These are phyloP conservation scores for Amylostereum areolatum DNA, from an alignment of 1,284 basidiomycete genomes.

Conservation along the genomic window DNA sequence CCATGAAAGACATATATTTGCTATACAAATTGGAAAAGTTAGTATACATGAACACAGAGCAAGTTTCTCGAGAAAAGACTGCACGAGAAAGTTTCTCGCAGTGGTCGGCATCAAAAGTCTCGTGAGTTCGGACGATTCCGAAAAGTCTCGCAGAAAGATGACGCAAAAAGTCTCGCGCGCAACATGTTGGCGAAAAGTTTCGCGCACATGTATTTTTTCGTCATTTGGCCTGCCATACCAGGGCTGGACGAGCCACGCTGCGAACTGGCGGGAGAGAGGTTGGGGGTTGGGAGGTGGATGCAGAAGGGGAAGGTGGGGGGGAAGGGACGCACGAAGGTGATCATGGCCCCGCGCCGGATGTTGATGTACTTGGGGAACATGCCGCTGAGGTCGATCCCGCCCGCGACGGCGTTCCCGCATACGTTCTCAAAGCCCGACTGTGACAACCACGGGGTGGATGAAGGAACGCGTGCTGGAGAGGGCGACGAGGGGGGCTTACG, in stretches of 20 bases:
- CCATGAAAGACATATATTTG: too few relatives aligned
- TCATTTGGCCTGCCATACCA: too few relatives aligned
- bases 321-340: constrained; percentile 10
- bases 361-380: constrained; percentile 17
- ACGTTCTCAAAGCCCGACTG: constrained; percentile 13
- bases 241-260: constrained; percentile 13
- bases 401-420: constrained; percentile 14
- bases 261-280: not conserved
- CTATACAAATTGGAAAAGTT: too few relatives aligned
- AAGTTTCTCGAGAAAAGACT: too few relatives aligned
- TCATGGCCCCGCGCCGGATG: constrained; percentile 17
- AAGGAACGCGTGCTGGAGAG: not conserved
- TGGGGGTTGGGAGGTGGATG: not conserved
- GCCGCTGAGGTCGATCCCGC: constrained; percentile 14
- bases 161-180: too few relatives aligned
- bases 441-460: not conserved
- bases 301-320: not conserved
- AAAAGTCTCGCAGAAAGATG: too few relatives aligned
- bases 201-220: too few relatives aligned
- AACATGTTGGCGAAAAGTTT: too few relatives aligned
- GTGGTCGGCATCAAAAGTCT: too few relatives aligned
- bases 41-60: too few relatives aligned
- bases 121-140: too few relatives aligned
- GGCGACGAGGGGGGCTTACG: not conserved
- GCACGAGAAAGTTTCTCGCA: too few relatives aligned